Evolutionary conservation across 495 filamentous ascomycete species (phyloP), one percentile per base, ranked within the genome.

Genomic region (Aspergillus steynii): DNA sequence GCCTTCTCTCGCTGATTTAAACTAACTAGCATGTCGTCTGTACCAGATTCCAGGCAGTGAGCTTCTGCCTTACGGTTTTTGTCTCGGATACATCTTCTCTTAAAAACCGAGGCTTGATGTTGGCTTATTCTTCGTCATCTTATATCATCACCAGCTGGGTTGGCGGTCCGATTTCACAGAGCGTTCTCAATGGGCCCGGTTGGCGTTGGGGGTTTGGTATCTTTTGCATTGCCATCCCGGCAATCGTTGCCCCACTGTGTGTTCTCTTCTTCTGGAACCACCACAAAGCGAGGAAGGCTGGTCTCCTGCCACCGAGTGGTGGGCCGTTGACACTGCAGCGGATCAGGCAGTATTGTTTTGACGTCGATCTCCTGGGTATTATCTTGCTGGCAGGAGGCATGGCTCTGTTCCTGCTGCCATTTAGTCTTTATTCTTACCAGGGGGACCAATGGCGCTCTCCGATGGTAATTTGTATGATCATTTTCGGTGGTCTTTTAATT

Each of bases 171-270:
- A 20, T 56, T 9, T 45, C 54, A 2, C n/a, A 46, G 4, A 10
- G 4, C n/a, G 48, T 50, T 10, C 20, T 56, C 32, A 27, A 47
- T 27, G 3, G 14, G 12, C 10, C 15, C 10, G 20, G 25, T 37
- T 88, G 79, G 74, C 74, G 83, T 55, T 88, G 85, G 87, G 81
- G 73, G 25, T 86, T 81, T 64, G 85, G 85, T 32, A 71, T 74
- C 31, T 87, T 85, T 63, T 69, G 80, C 31, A 85, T 88, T 68
- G 72, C 86, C 57, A 77, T 79, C 3, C 84, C 83, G 1, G 51
- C 80, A 46, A 66, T 85, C 60, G 78, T 73, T 61, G 29, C 73
- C 3, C 84, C 84, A 12, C 65, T 86, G 4, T 7, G 26, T 10
- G 10, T 56, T 14, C 5, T 55, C 9, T 55, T 25, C 25, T 25